Conservation (phyloP, 1,284 basidiomycete genomes). For the Fomes fomentarius region DNA sequence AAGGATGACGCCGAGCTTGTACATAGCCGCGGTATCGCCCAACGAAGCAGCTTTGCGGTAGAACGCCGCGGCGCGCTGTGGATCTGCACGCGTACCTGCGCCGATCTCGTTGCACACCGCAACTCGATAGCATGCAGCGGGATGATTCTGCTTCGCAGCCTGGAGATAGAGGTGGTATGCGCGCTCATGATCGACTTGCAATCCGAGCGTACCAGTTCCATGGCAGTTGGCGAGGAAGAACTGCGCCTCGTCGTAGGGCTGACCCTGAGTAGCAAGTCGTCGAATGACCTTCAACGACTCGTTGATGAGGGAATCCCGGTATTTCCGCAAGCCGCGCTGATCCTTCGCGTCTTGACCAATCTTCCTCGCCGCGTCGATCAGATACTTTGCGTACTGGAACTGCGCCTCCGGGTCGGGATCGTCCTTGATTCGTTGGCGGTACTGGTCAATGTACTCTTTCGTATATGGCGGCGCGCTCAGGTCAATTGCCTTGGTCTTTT, state of each 20-base stretch:
- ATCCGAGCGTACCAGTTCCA: slow-evolving; percentile 91
- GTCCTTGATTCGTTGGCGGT: slow-evolving; percentile 94
- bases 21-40: slow-evolving; percentile 98
- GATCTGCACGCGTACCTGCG: slow-evolving; percentile 94
- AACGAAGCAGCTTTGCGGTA: slow-evolving; percentile 96
- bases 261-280: slow-evolving; percentile 86
- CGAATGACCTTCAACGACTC: slow-evolving; percentile 95
- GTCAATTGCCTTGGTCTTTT: slow-evolving; percentile 83
- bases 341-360: slow-evolving; percentile 76
- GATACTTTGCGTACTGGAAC: slow-evolving; percentile 95
- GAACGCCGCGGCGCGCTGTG: slow-evolving; percentile 89
- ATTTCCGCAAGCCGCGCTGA: slow-evolving; percentile 84
- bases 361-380: slow-evolving; percentile 98
- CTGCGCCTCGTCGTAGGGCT: slow-evolving; percentile 95
- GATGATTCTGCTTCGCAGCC: slow-evolving; percentile 96
- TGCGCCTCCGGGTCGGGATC: slow-evolving; percentile 99
- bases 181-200: slow-evolving; percentile 96
- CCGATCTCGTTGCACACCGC: slow-evolving; percentile 99
- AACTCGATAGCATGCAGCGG: slow-evolving; percentile 94
- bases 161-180: slow-evolving; percentile 99
- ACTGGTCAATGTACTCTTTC: slow-evolving; percentile 97
- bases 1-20: slow-evolving; percentile 97
- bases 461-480: slow-evolving; percentile 88
- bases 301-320: slow-evolving; percentile 84
- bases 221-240: slow-evolving; percentile 99